phyloP scores from a whole-genome alignment of 257 asterid species.

The Fraxinus americana region DNA sequence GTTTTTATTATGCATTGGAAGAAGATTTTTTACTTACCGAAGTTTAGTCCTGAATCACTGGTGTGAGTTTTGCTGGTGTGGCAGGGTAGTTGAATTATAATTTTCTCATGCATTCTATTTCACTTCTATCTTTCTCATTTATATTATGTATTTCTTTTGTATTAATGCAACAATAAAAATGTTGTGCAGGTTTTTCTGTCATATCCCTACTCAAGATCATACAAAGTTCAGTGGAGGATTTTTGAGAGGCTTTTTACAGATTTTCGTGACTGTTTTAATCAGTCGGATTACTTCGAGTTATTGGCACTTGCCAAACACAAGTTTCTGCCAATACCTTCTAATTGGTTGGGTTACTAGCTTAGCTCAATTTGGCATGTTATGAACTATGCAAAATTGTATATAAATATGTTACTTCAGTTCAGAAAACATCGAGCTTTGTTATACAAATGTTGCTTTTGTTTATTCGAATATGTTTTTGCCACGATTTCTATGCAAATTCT shows the following conservation, averaged over 20 bases:
- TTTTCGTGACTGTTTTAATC: constrained; percentile 34
- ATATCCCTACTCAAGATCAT: constrained; percentile 67
- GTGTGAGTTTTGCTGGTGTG: background rate
- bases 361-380: background rate
- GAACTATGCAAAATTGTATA: background rate
- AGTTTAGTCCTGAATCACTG: background rate
- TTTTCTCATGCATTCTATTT: background rate
- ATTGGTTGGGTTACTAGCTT: constrained; percentile 68
- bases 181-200: constrained; percentile 56
- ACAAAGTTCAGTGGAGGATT: constrained; percentile 38
- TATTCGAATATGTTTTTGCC: background rate
- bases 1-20: no score
- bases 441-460: background rate
- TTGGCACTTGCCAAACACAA: constrained; percentile 63
- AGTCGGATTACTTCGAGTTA: no score
- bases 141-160: background rate
- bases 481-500: background rate
- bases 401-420: background rate
- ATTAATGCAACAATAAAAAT: background rate
- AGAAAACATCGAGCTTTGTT: background rate
- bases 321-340: constrained; percentile 65
- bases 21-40: no score
- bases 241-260: constrained; percentile 70
- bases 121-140: background rate
- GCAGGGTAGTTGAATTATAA: background rate